phyloP scores from a whole-genome alignment of 2,329 filamentous ascomycete species.

The Venturia nashicola region DNA sequence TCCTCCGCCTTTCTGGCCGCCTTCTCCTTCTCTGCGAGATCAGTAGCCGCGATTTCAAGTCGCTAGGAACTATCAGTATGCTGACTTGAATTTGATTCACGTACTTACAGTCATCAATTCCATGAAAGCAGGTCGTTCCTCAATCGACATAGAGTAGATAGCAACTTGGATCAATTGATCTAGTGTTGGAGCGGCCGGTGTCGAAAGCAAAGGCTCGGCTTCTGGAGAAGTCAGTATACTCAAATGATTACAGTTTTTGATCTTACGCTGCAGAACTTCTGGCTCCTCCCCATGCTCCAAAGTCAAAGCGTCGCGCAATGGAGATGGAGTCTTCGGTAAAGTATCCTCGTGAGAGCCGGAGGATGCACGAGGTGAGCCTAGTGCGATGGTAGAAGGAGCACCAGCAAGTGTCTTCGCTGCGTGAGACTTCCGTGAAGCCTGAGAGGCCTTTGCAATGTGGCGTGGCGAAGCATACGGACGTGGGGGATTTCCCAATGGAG shows the following conservation, averaged over 20 bases:
- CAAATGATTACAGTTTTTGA: background rate
- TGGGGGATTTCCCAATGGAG: background rate
- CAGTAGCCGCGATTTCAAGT: background rate
- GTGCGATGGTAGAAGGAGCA: background rate
- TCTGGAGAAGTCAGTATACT: background rate
- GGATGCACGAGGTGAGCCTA: background rate
- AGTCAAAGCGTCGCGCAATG: background rate
- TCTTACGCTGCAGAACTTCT: background rate
- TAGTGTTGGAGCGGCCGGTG: too few species aligned
- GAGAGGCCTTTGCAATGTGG: background rate
- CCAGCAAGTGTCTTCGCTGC: background rate
- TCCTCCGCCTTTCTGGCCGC: background rate
- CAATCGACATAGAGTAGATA: background rate
- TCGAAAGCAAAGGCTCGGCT: background rate
- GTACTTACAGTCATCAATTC: background rate
- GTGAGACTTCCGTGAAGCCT: background rate
- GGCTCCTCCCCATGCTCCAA: background rate
- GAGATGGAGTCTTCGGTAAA: background rate
- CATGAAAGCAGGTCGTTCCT: background rate
- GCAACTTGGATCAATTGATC: too few species aligned
- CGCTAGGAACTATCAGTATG: background rate
- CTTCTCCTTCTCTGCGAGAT: background rate
- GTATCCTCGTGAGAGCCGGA: background rate
- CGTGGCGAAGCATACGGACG: background rate
- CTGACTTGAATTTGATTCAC: too few species aligned